phyloP scores from a whole-genome alignment of 2,329 filamentous ascomycete genomes.

The Trichoderma harzianum region DNA sequence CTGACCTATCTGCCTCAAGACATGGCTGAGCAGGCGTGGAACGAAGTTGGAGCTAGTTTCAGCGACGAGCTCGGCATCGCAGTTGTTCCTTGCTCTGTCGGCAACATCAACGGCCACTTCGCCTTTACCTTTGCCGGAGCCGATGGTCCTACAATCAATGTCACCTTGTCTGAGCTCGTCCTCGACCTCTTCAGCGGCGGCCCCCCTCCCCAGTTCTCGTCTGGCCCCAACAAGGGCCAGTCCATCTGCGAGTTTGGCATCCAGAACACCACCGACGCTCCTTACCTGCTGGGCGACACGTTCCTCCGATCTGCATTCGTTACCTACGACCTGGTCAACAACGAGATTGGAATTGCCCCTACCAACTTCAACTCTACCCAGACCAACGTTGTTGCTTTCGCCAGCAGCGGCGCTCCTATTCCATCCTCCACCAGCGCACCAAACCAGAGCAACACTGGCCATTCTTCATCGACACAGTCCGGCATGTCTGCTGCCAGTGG shows the following conservation, averaged over 20 bases:
- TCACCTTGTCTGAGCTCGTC: conserved; percentile 56
- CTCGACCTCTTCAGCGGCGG: conserved; percentile 41
- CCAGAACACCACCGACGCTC: conserved; percentile 42
- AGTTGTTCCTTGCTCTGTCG: conserved; percentile 50
- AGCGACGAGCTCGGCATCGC: conserved; percentile 36
- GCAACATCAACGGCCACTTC: conserved; percentile 46
- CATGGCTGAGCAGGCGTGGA: conserved; percentile 52
- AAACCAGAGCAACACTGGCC: conserved; percentile 27
- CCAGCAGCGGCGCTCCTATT: conserved; percentile 47
- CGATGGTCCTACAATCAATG: conserved; percentile 47
- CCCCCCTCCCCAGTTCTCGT: conserved; percentile 34
- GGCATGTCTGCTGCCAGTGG: conserved; percentile 32
- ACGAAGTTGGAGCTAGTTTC: conserved; percentile 53
- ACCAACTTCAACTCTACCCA: conserved; percentile 54
- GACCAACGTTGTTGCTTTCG: conserved; percentile 49
- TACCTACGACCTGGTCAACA: conserved; percentile 58
- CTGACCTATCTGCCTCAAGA: conserved; percentile 65
- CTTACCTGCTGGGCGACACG: conserved; percentile 54
- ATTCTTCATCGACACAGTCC: conserved; percentile 22
- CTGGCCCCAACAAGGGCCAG: conserved; percentile 43
- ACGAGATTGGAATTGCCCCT: conserved; percentile 52
- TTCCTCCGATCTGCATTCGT: conserved; percentile 60
- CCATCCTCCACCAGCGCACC: conserved; percentile 47
- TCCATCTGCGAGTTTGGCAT: conserved; percentile 55
- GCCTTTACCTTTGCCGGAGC: conserved; percentile 52